Base-by-base conservation (phyloP, 345 rosid species). In the Citrus hindsii region DNA sequence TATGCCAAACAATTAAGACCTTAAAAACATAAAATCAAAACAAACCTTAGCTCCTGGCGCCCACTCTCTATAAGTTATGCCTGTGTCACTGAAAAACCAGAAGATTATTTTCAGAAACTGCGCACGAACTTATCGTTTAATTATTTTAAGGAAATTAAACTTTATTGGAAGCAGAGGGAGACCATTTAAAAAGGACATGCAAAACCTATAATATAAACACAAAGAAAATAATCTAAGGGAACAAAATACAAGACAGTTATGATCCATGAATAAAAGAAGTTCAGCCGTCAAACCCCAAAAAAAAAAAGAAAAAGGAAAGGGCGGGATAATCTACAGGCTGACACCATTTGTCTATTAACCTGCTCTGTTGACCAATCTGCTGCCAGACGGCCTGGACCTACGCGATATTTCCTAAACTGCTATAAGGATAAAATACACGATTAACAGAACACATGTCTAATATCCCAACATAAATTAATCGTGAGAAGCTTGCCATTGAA, bases 11-110 rank as follows among this genome's bases (percentile, higher is more conserved):
- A 67, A 40, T 27, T 22, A 69, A 74, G 71, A 71, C 25, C 73
- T 48, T 69, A 40, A 48, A 38, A 25, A 64, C 4, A 30, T 58
- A 65, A 51, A 71, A 75, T 64, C 69, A 56, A 76, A 76, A 88
- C 92, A 79, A 76, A 95, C 99, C 98, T 84, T 91, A 33, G 99
- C 99, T 91, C 96, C 99, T 1, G 99, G 99, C 67, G 99, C 98
- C 99, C 99, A 95, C 84, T 95, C 99, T 77, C 98, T 84, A 80
- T 93, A 95, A 62, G 96, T 93, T 85, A 92, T 86, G 74, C 99
- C 99, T 66, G 90, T 89, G 82, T 83, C 90, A 83, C 99, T 93
- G 90, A 79, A 87, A 85, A 86, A 74, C 37, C 83, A 83, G 73
- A 69, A 88, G 59, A 73, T 68, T 42, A 85, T 42, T 64, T 82